These are phyloP conservation scores for Peniophora sp. DNA, from an alignment of 1,284 basidiomycete genomes.

Conservation along the genomic window DNA sequence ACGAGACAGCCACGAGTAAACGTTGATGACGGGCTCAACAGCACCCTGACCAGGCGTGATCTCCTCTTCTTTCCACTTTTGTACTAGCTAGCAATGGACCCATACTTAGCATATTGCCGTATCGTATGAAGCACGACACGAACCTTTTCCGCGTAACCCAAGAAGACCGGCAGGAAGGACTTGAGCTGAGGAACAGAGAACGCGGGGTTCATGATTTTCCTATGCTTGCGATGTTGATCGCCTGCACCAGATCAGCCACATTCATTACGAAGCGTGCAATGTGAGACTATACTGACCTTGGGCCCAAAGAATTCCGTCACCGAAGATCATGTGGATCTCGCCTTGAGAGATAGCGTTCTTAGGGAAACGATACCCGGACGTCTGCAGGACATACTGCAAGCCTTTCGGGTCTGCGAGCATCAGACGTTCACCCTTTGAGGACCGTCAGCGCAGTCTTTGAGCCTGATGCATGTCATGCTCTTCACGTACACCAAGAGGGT, in stretches of 20 bases:
- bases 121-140: neutral
- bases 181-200: conserved; percentile 11
- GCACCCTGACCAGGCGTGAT: neutral
- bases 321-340: neutral
- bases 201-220: conserved; percentile 13
- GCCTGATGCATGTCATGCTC: too few species aligned
- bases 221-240: conserved; percentile 11
- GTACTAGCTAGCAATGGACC: conserved; percentile 12
- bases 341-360: neutral
- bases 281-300: conserved; percentile 3
- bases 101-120: neutral
- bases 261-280: neutral
- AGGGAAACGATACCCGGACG: conserved; percentile 9
- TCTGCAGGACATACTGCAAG: conserved; percentile 12
- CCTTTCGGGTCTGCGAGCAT: conserved; percentile 13
- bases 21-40: conserved; percentile 24
- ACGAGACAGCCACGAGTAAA: conserved; percentile 31
- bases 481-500: conserved; percentile 18
- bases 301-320: conserved; percentile 1
- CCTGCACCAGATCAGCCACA: too few species aligned
- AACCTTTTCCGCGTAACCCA: conserved; percentile 1
- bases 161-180: conserved; percentile 9
- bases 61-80: conserved; percentile 16
- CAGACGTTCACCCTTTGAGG: conserved; percentile 11
- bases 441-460: neutral